A percentile compares a stretch with the other conserved stretches of the same genome.
Evolutionary conservation across 768 basidiomycete genomes (phyloP).

Genomic region (Russula griseocarnosa): DNA sequence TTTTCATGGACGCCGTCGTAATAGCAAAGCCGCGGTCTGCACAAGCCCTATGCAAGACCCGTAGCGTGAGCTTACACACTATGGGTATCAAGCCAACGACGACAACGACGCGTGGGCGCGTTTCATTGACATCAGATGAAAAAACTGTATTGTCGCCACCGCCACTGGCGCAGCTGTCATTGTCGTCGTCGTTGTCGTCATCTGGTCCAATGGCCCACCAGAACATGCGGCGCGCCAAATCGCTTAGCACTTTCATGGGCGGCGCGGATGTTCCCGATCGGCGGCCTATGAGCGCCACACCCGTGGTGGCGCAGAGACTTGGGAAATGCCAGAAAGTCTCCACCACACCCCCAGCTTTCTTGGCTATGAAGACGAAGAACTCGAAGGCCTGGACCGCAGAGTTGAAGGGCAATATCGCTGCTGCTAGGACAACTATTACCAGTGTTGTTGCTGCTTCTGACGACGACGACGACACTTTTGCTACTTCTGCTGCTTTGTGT

Average conservation of each 20-base stretch:
- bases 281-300: background rate
- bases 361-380: background rate
- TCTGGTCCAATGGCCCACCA: background rate
- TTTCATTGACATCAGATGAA: background rate
- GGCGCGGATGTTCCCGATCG: background rate
- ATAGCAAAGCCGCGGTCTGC: slow-evolving; percentile 40
- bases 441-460: background rate
- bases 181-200: background rate
- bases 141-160: background rate
- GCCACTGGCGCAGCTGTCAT: background rate
- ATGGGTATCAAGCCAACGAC: background rate
- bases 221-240: slow-evolving; percentile 26
- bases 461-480: background rate
- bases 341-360: too few species aligned
- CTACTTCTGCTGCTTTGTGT: background rate
- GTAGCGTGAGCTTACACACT: slow-evolving; percentile 20
- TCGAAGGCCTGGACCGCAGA: background rate
- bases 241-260: slow-evolving; percentile 1
- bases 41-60: slow-evolving; percentile 29
- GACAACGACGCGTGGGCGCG: background rate
- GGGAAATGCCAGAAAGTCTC: slow-evolving; percentile 14
- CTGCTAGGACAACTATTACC: too few species aligned
- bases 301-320: background rate
- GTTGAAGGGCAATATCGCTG: background rate
- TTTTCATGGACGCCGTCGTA: slow-evolving; percentile 51